A percentile compares a stretch with the other conserved stretches of the same genome.
These are phyloP conservation scores for Candida sp. DNA, from an alignment of 1,139 yeast species.

Conservation along the genomic window DNA sequence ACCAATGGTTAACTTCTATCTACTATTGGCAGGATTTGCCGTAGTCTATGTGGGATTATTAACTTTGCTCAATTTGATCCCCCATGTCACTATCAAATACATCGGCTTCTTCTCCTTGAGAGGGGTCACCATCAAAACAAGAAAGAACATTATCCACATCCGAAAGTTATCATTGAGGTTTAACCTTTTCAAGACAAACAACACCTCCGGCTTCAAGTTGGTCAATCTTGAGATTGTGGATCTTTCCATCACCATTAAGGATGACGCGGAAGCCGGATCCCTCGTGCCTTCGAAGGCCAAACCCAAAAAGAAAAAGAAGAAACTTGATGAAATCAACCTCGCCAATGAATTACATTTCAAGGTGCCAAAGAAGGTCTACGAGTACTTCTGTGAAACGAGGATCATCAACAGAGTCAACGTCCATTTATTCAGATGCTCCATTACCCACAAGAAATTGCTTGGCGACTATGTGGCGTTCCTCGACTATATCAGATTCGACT, in stretches of 20 bases:
- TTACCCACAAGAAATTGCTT: slow-evolving; percentile 21
- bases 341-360: slow-evolving; percentile 10
- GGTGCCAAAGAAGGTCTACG: slow-evolving; percentile 17
- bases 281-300: background rate
- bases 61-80: slow-evolving; percentile 32
- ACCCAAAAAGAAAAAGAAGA: background rate
- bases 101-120: slow-evolving; percentile 42
- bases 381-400: slow-evolving; percentile 20
- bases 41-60: slow-evolving; percentile 23
- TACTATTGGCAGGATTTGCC: slow-evolving; percentile 9
- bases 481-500: slow-evolving; percentile 38
- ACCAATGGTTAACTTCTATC: slow-evolving; percentile 8
- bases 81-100: slow-evolving; percentile 35
- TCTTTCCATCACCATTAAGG: slow-evolving; percentile 20
- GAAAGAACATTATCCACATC: slow-evolving; percentile 21
- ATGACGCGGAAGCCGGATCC: background rate
- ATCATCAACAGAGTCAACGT: slow-evolving; percentile 36
- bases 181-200: slow-evolving; percentile 25
- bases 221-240: slow-evolving; percentile 34
- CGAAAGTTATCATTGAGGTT: slow-evolving; percentile 29
- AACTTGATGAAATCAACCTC: slow-evolving; percentile 10
- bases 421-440: slow-evolving; percentile 28
- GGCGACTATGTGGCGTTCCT: slow-evolving; percentile 22
- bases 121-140: slow-evolving; percentile 28
- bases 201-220: slow-evolving; percentile 33